Base-by-base conservation (phyloP, 2,329 filamentous ascomycete genomes). In the Aspergillus melleus region DNA sequence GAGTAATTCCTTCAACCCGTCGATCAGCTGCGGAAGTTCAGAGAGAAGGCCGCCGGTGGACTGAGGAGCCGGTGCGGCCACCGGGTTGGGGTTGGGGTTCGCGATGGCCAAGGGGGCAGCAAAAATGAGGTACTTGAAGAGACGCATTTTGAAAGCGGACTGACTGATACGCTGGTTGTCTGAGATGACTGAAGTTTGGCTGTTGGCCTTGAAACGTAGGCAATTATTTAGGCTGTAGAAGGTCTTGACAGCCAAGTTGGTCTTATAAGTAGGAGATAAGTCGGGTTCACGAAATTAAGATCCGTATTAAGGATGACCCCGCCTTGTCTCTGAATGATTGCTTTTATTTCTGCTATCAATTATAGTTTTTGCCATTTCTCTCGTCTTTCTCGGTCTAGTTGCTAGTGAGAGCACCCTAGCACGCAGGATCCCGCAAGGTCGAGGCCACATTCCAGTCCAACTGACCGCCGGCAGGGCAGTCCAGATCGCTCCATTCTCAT, bases 1-100 rank as follows among this genome's bases (percentile, higher is more conserved):
- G 19, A 75, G 55, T 8, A 75, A 61, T 2, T 66, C 64, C 62
- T 74, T 71, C 49, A 68, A 65, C 20, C 66, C 66, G 29, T 57
- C 57, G 42, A 74, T 46, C 22, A 73, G 61, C 5, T 52, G 59
- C 9, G 70, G 70, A 10, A 74, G 60, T 3, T 73, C 68, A 2
- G 62, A 53, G 49, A 73, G 62, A 29, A 74, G 62, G 24, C 57
- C 57, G 19, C 68, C 70, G 42, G 54, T 52, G n/a, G 61, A 60
- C 14, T 55, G 58, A 5, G 69, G 68, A 1, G 63, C 65, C 1
- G 64, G 65, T 4, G 65, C 62, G 9, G 63, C 67, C n/a, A 71
- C 62, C 14, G 66, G 68, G 52, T 66, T 68, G 30, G 67, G 63
- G 8, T 46, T 54, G 54, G 68, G 60, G 30, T 67, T 65, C 20